Conservation (phyloP, 1,139 yeast species). For the Lodderomyces margitis region DNA sequence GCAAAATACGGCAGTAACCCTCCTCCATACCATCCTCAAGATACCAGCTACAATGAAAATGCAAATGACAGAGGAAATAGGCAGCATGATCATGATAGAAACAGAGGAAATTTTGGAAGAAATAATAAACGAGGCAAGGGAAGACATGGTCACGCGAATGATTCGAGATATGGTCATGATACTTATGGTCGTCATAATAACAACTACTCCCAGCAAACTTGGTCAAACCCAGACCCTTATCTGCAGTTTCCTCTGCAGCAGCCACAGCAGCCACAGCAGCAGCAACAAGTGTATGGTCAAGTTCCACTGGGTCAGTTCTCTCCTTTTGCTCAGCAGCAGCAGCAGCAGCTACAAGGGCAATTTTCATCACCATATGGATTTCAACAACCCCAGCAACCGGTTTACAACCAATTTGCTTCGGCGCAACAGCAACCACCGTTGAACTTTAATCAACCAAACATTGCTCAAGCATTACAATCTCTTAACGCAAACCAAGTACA, state of each 20-base stretch:
- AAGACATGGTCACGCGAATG: slow-evolving; percentile 5
- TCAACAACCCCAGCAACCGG: slow-evolving; percentile 11
- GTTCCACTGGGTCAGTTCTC: slow-evolving; percentile 4
- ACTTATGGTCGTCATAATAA: slow-evolving; percentile 11
- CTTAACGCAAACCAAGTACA: slow-evolving; percentile 55
- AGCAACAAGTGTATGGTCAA: slow-evolving; percentile 11
- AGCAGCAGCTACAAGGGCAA: slow-evolving; percentile 1
- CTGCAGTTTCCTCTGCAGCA: slow-evolving; percentile 9
- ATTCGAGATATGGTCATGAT: slow-evolving; percentile 6
- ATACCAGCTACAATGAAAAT: slow-evolving; percentile 16
- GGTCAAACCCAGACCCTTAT: slow-evolving; percentile 6
- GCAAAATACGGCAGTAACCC: slow-evolving; percentile 29
- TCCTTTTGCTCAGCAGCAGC: slow-evolving; percentile 4
- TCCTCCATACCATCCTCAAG: slow-evolving; percentile 20
- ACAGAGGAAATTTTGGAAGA: slow-evolving; percentile 11
- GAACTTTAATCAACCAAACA: slow-evolving; percentile 11
- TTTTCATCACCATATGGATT: slow-evolving; percentile 5
- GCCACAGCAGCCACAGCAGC: slow-evolving; percentile 8
- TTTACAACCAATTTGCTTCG: slow-evolving; percentile 12
- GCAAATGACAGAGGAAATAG: slow-evolving; percentile 2
- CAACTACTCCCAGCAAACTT: slow-evolving; percentile 7
- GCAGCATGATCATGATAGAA: slow-evolving; percentile 10
- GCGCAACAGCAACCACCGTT: slow-evolving; percentile 6
- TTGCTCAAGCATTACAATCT: slow-evolving; percentile 40
- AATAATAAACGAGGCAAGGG: slow-evolving; percentile 13